Conservation (phyloP, 441 rosid genomes). For the Populus tomentosa region DNA sequence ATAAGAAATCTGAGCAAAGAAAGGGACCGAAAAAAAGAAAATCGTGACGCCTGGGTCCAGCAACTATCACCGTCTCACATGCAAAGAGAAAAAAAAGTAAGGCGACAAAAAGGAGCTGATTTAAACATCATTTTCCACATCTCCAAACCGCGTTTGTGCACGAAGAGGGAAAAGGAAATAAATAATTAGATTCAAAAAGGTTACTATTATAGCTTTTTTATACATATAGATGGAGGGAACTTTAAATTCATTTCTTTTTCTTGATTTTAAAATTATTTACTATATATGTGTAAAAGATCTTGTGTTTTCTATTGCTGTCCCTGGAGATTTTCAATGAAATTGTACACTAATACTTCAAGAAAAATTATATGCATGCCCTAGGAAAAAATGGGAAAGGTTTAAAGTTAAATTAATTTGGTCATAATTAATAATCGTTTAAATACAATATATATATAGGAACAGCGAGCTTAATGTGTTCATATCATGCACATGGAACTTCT, state of each 20-base stretch:
- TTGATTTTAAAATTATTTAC: background rate
- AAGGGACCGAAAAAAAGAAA: background rate
- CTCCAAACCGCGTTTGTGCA: conserved; percentile 39
- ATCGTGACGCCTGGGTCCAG: conserved; percentile 24
- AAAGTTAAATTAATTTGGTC: no score
- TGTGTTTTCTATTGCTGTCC: background rate
- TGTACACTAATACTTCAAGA: background rate
- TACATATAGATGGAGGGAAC: background rate
- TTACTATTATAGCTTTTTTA: background rate
- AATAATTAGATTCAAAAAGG: background rate
- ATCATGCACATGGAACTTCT: background rate
- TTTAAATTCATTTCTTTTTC: background rate
- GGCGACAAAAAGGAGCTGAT: conserved; percentile 4
- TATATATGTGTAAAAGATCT: background rate
- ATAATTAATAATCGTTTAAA: no score
- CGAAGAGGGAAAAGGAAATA: background rate
- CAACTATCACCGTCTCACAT: conserved; percentile 20
- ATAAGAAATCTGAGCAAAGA: background rate
- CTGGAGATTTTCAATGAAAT: background rate
- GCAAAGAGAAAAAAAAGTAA: conserved; percentile 7
- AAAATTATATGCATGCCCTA: background rate
- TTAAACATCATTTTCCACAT: conserved; percentile 16
- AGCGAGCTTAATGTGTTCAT: background rate
- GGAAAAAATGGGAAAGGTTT: background rate
- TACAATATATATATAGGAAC: no score